A percentile compares a stretch with the other conserved stretches of the same genome.
These are phyloP conservation scores for Rhizopogon roseolus DNA, from an alignment of 768 basidiomycete species.

Conservation along the genomic window DNA sequence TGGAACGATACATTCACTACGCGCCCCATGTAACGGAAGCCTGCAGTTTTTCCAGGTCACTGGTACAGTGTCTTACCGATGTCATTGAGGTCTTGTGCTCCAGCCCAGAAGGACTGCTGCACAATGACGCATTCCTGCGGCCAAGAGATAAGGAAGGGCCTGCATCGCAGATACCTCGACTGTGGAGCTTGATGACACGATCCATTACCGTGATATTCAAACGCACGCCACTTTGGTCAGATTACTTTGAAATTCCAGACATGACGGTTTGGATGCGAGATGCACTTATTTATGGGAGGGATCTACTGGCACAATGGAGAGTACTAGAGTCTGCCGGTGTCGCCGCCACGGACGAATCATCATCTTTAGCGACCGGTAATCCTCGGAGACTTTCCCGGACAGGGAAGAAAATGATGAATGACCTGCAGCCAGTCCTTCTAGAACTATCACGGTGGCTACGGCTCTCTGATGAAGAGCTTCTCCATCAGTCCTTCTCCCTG, in stretches of 20 bases:
- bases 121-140: slow-evolving; percentile 46
- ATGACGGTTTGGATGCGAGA: slow-evolving; percentile 99
- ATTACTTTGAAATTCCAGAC: slow-evolving; percentile 69
- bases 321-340: slow-evolving; percentile 66
- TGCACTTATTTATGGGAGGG: slow-evolving; percentile 87
- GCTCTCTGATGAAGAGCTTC: slow-evolving; percentile 85
- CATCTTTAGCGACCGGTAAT: slow-evolving; percentile 19
- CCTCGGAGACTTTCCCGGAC: slow-evolving; percentile 48
- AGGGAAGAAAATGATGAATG: slow-evolving; percentile 71
- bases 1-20: slow-evolving; percentile 59
- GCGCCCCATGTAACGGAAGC: slow-evolving; percentile 75
- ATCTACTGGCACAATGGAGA: slow-evolving; percentile 77
- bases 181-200: slow-evolving; percentile 82
- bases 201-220: slow-evolving; percentile 83
- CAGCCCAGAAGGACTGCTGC: slow-evolving; percentile 64
- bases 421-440: slow-evolving; percentile 73
- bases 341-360: slow-evolving; percentile 15
- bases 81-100: slow-evolving; percentile 85
- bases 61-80: slow-evolving; percentile 91
- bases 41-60: slow-evolving; percentile 80
- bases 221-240: slow-evolving; percentile 78
- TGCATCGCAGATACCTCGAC: slow-evolving; percentile 50
- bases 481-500: slow-evolving; percentile 85
- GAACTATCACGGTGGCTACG: slow-evolving; percentile 87
- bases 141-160: slow-evolving; percentile 39